Evolutionary conservation across 2,329 filamentous ascomycete species (phyloP), one percentile per base, ranked within the genome.

Genomic region (Colletotrichum sojae): DNA sequence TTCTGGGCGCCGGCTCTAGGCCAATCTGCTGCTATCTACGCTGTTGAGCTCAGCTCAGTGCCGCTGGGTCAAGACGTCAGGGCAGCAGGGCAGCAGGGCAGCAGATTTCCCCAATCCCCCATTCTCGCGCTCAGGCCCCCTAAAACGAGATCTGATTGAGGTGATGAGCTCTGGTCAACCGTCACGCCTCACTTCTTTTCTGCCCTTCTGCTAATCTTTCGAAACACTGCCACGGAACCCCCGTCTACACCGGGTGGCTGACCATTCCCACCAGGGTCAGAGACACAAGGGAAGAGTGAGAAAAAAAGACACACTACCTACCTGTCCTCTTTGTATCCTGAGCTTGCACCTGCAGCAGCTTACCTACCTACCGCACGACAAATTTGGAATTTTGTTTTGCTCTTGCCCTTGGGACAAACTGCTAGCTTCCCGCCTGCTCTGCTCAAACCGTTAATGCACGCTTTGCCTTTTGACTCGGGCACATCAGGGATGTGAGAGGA

Each of bases 401-500:
- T 43, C 40, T 43, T 43, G 40, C 16, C 13, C 16, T 43, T 43
- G 9, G 16, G 6, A 39, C 55, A 25, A 27, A 39, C 36, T 25
- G 45, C 22, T 49, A 40, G 46, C 20, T 48, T 39, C 25, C 18
- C 25, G 13, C 8, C 48, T 6, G n/a, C 20, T 52, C 48, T 31
- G 43, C 25, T 56, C 51, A 51, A 46, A 43, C 46, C 67, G 55
- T 9, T 36, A 56, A 60, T 69, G 55, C 67, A 55, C 55, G 49
- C 43, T 69, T 69, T 16, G 48, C 39, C 55, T 51, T 60, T 54
- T 45, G 15, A 64, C 43, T 60, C 63, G 8, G 59, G 56, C 46
- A 58, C 40, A 36, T 36, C 49, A 69, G 64, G 67, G 64, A 70
- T 69, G 64, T 70, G 43, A 70, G 62, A 69, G 48, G 48, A 54